Evolutionary conservation across 2,329 filamentous ascomycete species (phyloP).

Genomic region (Botrytis porri): DNA sequence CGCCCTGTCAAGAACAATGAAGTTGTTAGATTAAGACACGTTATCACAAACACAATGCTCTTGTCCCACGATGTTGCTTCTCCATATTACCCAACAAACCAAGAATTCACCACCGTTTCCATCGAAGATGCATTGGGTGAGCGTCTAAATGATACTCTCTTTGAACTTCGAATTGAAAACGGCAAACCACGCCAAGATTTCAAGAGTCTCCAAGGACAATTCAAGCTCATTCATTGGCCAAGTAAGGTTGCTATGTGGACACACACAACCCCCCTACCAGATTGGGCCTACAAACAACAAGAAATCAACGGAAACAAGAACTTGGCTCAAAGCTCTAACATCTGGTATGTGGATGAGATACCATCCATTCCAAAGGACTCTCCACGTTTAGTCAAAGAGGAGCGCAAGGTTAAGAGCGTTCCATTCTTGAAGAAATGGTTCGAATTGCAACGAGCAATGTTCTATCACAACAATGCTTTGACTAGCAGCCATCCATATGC

Average conservation of each 20-base stretch:
- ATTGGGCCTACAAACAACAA: slow-evolving; percentile 96
- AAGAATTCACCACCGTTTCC: slow-evolving; percentile 88
- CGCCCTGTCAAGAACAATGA: slow-evolving; percentile 78
- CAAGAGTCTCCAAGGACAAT: slow-evolving; percentile 86
- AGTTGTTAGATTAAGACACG: slow-evolving; percentile 78
- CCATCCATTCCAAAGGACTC: slow-evolving; percentile 68
- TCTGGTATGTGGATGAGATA: slow-evolving; percentile 92
- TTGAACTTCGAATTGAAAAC: slow-evolving; percentile 86
- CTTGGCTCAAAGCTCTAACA: slow-evolving; percentile 79
- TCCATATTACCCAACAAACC: slow-evolving; percentile 93
- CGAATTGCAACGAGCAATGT: slow-evolving; percentile 96
- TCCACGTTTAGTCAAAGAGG: slow-evolving; percentile 71
- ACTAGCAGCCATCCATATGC: slow-evolving; percentile 97
- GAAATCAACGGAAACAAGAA: slow-evolving; percentile 99
- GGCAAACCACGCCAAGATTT: slow-evolving; percentile 80
- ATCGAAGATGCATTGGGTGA: slow-evolving; percentile 68
- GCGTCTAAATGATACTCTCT: slow-evolving; percentile 84
- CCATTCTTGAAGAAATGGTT: slow-evolving; percentile 94
- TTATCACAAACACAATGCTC: slow-evolving; percentile 81
- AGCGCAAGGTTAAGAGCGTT: slow-evolving; percentile 75
- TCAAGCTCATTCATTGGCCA: slow-evolving; percentile 92
- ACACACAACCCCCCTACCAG: slow-evolving; percentile 88
- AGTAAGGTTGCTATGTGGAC: slow-evolving; percentile 99
- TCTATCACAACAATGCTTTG: slow-evolving; percentile 97
- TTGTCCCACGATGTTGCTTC: slow-evolving; percentile 96